These are phyloP conservation scores for Cercophora samala DNA, from an alignment of 495 filamentous ascomycete species.

Conservation along the genomic window DNA sequence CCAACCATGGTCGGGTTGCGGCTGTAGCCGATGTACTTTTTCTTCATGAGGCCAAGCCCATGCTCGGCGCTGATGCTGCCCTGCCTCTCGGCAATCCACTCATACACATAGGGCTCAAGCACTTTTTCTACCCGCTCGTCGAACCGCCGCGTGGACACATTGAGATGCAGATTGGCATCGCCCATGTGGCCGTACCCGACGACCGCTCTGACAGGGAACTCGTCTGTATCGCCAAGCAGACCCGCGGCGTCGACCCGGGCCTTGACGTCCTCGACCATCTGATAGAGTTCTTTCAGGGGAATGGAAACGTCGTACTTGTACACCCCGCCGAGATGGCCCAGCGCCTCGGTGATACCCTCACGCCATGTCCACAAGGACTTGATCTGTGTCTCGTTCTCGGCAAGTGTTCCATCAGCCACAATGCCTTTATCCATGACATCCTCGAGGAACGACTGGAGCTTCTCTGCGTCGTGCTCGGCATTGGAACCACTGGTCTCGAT, in stretches of 20 bases:
- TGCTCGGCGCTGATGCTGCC: conserved; percentile 97
- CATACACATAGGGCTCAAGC: conserved; percentile 93
- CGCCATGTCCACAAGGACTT: conserved; percentile 85
- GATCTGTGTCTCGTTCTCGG: conserved; percentile 87
- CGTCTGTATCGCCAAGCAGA: conserved; percentile 72
- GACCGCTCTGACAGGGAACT: conserved; percentile 77
- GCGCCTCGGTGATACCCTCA: conserved; percentile 83
- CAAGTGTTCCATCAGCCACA: conserved; percentile 82
- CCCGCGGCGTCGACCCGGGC: conserved; percentile 67
- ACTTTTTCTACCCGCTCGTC: conserved; percentile 84
- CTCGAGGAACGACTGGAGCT: conserved; percentile 83
- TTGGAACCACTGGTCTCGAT: conserved; percentile 96
- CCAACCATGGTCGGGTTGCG: conserved; percentile 78
- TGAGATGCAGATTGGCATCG: conserved; percentile 91
- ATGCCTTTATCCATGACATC: conserved; percentile 80
- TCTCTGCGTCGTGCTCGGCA: conserved; percentile 84
- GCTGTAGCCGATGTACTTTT: conserved; percentile 89
- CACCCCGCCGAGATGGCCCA: conserved; percentile 88
- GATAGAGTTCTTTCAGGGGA: conserved; percentile 81
- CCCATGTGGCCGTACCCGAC: conserved; percentile 99
- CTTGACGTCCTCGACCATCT: conserved; percentile 78
- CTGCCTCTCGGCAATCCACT: conserved; percentile 83
- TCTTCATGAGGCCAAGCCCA: conserved; percentile 91
- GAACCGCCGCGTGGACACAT: conserved; percentile 75
- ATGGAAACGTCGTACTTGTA: conserved; percentile 99